phyloP scores from a whole-genome alignment of 192 early-diverging fungal genomes.

The Thamnidium elegans region DNA sequence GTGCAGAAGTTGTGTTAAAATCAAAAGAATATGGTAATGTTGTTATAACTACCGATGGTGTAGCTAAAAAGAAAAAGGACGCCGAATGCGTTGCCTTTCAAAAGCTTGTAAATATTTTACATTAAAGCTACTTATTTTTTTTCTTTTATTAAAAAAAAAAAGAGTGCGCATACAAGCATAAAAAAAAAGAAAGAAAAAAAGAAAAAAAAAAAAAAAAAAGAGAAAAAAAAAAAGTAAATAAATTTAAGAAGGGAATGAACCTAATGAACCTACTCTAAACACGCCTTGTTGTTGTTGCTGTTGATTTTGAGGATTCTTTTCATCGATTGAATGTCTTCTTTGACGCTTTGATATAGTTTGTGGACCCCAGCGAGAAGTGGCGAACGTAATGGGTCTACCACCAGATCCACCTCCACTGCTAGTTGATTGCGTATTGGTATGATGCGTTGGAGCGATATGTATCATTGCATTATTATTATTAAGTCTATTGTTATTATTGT shows the following conservation, averaged over 20 bases:
- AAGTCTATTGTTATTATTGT: not conserved
- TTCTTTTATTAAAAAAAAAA: not conserved
- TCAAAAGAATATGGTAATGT: not conserved
- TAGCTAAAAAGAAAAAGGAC: slow-evolving; percentile 3
- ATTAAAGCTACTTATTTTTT: not conserved
- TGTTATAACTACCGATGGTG: not conserved
- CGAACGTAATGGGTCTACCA: slow-evolving; percentile 20
- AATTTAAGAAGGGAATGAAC: not conserved
- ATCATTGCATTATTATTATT: not conserved
- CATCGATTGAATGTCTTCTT: slow-evolving; percentile 8
- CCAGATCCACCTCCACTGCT: slow-evolving; percentile 9
- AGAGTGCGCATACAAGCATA: not conserved
- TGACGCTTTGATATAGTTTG: slow-evolving; percentile 22
- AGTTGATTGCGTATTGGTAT: too few relatives aligned
- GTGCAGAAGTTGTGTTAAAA: not conserved
- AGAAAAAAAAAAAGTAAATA: not conserved
- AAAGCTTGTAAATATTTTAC: not conserved
- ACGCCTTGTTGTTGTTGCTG: slow-evolving; percentile 6
- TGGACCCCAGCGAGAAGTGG: slow-evolving; percentile 10
- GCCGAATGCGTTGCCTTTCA: not conserved
- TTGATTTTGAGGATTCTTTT: slow-evolving; percentile 5
- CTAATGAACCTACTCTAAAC: slow-evolving; percentile 11
- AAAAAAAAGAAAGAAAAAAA: too few relatives aligned
- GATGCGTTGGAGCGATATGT: slow-evolving; percentile 2
- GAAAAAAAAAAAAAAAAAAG: slow-evolving; percentile 2